Evolutionary conservation across 768 basidiomycete genomes (phyloP).

Genomic region (Pilatotrama ljubarskyi): DNA sequence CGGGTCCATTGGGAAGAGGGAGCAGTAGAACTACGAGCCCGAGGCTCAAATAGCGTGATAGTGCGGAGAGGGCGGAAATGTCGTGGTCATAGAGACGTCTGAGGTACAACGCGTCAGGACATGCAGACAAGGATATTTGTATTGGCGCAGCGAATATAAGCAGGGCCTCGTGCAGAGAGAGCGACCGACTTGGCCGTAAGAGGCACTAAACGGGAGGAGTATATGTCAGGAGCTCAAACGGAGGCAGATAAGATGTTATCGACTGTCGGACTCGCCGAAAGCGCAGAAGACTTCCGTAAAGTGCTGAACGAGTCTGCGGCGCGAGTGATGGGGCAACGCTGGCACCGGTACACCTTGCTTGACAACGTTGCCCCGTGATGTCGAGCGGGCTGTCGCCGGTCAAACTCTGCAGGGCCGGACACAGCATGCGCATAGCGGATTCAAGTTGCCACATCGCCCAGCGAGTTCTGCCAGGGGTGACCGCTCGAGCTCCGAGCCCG

Average conservation of each 20-base stretch:
- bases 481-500: neutral
- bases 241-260: conserved; percentile 33
- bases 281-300: conserved; percentile 23
- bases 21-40: conserved; percentile 5
- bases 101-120: conserved; percentile 14
- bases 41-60: conserved; percentile 18
- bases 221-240: conserved; percentile 24
- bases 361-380: conserved; percentile 29
- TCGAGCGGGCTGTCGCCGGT: conserved; percentile 12
- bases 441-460: neutral
- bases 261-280: conserved; percentile 16
- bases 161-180: conserved; percentile 26
- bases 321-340: conserved; percentile 24
- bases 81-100: conserved; percentile 26
- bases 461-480: neutral
- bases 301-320: conserved; percentile 21
- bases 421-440: neutral
- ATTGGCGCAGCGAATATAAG: conserved; percentile 18
- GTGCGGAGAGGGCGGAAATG: conserved; percentile 17
- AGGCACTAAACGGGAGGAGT: conserved; percentile 25
- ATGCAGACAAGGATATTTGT: conserved; percentile 20
- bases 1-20: conserved; percentile 36
- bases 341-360: conserved; percentile 25
- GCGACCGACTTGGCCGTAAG: conserved; percentile 25
- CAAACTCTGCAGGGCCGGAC: conserved; percentile 19